Percentiles rank a stretch among this genome's conserved stretches.
phyloP scores from a whole-genome alignment of 345 rosid species.

The Aegle marmelos region DNA sequence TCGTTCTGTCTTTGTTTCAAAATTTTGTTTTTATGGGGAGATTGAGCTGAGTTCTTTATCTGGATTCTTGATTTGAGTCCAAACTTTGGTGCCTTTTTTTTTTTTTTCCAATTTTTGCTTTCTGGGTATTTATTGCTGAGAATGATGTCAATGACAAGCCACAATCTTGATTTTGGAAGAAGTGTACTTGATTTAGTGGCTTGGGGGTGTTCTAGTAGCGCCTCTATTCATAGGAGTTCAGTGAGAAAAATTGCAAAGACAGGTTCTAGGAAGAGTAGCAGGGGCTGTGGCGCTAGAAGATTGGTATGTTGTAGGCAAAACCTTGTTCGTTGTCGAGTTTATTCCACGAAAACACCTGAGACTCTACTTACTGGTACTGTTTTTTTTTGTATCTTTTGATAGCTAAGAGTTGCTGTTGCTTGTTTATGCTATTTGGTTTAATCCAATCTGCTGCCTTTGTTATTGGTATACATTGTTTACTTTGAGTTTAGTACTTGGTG shows the following conservation, averaged over 20 bases:
- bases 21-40: conserved; percentile 1
- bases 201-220: conserved; percentile 62
- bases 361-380: conserved; percentile 50
- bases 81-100: conserved; percentile 7
- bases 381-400: not conserved
- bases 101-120: not conserved
- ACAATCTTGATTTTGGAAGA: conserved; percentile 59
- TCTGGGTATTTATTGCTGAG: conserved; percentile 34
- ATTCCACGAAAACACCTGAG: conserved; percentile 64
- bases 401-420: not conserved
- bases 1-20: not conserved
- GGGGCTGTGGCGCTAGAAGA: conserved; percentile 35
- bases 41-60: conserved; percentile 18
- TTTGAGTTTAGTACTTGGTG: not conserved
- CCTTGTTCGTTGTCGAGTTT: conserved; percentile 39
- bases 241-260: conserved; percentile 32
- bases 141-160: conserved; percentile 74
- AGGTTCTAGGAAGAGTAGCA: conserved; percentile 28
- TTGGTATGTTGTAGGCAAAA: conserved; percentile 50
- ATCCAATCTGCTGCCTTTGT: not conserved
- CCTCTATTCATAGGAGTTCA: conserved; percentile 39
- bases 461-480: not conserved
- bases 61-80: conserved; percentile 19
- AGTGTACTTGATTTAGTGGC: conserved; percentile 56
- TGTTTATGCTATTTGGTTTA: not conserved